Percentiles rank a stretch among this genome's conserved stretches.
Evolutionary conservation across 306 rosid species (phyloP).

Genomic region (Casuarina cunninghamiana): DNA sequence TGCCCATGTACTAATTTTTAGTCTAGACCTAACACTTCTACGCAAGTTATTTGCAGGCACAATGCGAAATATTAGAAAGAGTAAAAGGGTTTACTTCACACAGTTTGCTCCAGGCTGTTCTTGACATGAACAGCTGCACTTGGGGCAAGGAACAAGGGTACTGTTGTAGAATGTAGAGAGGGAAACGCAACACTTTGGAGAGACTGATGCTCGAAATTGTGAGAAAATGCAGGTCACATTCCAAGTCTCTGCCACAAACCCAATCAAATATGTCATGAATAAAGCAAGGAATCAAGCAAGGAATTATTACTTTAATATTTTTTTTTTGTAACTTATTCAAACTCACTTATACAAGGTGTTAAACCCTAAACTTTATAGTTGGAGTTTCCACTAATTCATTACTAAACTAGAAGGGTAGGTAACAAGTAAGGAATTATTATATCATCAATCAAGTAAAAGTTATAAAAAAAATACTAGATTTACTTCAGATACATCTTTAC

Average conservation of each 20-base stretch:
- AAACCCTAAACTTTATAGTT: no score
- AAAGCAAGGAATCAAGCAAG: background rate
- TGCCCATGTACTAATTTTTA: no score
- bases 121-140: constrained; percentile 78
- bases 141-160: constrained; percentile 65
- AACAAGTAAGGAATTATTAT: background rate
- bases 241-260: constrained; percentile 63
- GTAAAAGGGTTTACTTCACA: constrained; percentile 40
- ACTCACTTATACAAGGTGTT: no score
- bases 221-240: constrained; percentile 73
- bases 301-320: background rate
- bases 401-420: no score
- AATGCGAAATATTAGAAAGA: constrained; percentile 1
- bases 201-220: constrained; percentile 52
- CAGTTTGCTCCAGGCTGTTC: constrained; percentile 56
- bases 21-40: background rate
- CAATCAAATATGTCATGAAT: constrained; percentile 6
- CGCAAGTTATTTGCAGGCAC: constrained; percentile 11
- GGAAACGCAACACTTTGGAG: constrained; percentile 81
- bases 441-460: background rate
- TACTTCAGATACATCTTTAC: background rate
- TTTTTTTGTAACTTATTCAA: no score
- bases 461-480: background rate
- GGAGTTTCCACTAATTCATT: no score
- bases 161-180: constrained; percentile 71